Conservation (phyloP, 768 basidiomycete species). For the Naganishia friedmannii region DNA sequence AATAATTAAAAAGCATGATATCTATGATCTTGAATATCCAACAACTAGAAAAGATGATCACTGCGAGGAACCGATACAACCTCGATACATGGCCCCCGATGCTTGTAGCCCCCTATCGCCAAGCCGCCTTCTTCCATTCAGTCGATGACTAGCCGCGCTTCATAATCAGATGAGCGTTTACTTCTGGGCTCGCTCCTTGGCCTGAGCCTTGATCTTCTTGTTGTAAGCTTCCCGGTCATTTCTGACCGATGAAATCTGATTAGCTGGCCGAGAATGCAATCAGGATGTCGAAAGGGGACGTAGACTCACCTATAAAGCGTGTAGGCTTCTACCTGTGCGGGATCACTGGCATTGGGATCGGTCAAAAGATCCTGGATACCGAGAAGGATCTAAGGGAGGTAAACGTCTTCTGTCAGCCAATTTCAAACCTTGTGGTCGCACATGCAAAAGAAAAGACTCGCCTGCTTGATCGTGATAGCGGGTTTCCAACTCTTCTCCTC, state of each 20-base stretch:
- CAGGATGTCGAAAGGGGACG: not conserved
- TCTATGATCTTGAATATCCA: not conserved
- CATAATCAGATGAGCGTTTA: slow-evolving; percentile 50
- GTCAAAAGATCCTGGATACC: slow-evolving; percentile 94
- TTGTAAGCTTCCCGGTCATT: slow-evolving; percentile 93
- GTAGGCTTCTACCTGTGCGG: slow-evolving; percentile 97
- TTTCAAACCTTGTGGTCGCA: not conserved
- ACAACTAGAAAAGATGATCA: not conserved
- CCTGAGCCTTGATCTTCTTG: slow-evolving; percentile 76
- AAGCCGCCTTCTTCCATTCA: not conserved
- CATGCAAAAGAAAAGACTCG: not conserved
- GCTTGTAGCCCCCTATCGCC: not conserved
- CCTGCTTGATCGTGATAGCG: slow-evolving; percentile 86
- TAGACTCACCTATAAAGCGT: slow-evolving; percentile 92
- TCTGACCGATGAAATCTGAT: slow-evolving; percentile 54
- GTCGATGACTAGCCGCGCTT: not conserved
- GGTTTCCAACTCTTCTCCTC: slow-evolving; percentile 99
- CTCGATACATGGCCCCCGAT: not conserved
- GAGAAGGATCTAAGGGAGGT: slow-evolving; percentile 70
- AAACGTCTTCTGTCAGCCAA: not conserved
- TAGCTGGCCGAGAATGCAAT: too few relatives aligned
- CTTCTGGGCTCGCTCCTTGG: slow-evolving; percentile 84
- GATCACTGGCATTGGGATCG: slow-evolving; percentile 94
- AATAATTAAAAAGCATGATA: not conserved
- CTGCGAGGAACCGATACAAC: slow-evolving; percentile 1